Percentiles rank a stretch among this genome's conserved stretches.
Conservation (phyloP, 208 protist species). For the Leishmania aethiopica region DNA sequence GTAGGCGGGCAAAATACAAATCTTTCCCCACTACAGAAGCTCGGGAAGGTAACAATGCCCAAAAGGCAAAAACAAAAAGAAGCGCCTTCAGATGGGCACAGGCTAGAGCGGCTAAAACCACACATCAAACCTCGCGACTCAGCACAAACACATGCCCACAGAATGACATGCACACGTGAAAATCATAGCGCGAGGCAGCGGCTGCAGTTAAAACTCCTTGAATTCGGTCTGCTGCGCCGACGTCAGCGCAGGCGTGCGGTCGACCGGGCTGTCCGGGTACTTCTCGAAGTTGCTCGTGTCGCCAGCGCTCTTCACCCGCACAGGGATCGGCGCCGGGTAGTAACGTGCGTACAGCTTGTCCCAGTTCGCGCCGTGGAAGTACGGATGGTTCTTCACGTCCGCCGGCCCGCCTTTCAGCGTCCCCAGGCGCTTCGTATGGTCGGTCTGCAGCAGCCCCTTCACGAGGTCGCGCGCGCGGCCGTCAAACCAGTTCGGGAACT, state of each 20-base stretch:
- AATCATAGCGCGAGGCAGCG: no score
- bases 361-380: slow-evolving; percentile 95
- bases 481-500: slow-evolving; percentile 89
- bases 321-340: slow-evolving; percentile 82
- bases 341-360: slow-evolving; percentile 80
- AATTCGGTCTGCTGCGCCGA: slow-evolving; percentile 87
- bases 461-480: slow-evolving; percentile 80
- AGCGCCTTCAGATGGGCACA: no score
- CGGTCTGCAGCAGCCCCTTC: slow-evolving; percentile 84
- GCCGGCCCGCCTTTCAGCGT: slow-evolving; percentile 85
- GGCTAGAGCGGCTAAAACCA: no score
- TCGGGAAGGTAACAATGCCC: no score
- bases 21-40: no score
- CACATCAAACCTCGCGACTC: no score
- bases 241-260: slow-evolving; percentile 58
- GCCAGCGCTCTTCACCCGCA: slow-evolving; percentile 75
- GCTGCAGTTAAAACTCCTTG: slow-evolving; percentile 50
- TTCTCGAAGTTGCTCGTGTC: slow-evolving; percentile 92
- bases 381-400: slow-evolving; percentile 96
- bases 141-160: no score
- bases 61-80: no score
- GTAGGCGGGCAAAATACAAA: no score
- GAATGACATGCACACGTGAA: no score
- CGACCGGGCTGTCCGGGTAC: slow-evolving; percentile 82
- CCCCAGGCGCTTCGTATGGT: slow-evolving; percentile 90